Evolutionary conservation across 768 basidiomycete species (phyloP).

Genomic region (Pholiota molesta): DNA sequence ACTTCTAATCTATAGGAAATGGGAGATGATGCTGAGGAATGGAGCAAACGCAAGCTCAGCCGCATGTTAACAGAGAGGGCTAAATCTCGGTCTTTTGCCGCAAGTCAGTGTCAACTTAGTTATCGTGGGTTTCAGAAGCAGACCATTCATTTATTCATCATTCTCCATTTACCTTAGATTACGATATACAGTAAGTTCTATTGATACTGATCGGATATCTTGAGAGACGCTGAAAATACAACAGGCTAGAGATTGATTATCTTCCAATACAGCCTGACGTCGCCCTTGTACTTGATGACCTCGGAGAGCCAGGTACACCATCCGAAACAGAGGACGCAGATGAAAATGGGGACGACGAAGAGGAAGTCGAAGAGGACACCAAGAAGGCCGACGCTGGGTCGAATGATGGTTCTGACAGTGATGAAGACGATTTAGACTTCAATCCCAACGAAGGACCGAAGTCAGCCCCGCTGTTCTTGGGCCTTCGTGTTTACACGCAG

Average conservation of each 20-base stretch:
- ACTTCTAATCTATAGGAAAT: not conserved
- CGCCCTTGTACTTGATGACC: not conserved
- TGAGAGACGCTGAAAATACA: not conserved
- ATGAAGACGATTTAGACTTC: not conserved
- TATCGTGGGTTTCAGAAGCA: not conserved
- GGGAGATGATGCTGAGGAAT: not conserved
- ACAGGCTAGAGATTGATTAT: conserved; percentile 5
- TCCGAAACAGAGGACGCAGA: not conserved
- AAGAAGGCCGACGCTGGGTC: not conserved
- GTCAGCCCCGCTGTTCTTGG: conserved; percentile 29
- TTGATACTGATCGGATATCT: not conserved
- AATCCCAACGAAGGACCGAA: not conserved
- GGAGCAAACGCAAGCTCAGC: conserved; percentile 4
- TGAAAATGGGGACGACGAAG: not conserved
- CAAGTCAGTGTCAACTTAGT: not conserved
- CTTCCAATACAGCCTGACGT: conserved; percentile 3
- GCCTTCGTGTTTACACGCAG: conserved; percentile 40
- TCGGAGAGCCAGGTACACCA: not conserved
- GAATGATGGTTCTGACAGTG: not conserved
- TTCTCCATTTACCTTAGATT: not conserved
- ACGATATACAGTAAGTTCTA: not conserved
- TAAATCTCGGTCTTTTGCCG: conserved; percentile 11
- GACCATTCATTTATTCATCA: not conserved
- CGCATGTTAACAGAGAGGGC: conserved; percentile 3
- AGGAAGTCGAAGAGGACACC: not conserved